Base-by-base conservation (phyloP, 2,329 filamentous ascomycete genomes). In the Fusarium xyrophilum region DNA sequence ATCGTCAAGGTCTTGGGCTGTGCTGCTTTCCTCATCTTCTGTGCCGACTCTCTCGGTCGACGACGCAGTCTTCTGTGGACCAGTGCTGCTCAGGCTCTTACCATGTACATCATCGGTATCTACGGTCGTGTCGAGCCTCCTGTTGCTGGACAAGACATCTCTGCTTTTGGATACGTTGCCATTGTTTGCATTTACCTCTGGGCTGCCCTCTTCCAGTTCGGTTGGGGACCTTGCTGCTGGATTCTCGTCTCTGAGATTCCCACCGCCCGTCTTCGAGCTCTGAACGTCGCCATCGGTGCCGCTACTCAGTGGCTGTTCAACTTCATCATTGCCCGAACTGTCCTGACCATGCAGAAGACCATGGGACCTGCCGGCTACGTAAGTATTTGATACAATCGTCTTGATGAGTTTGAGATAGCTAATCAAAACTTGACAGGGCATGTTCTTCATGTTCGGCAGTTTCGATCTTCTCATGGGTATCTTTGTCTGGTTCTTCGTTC, bases 251-350 rank as follows among this genome's bases (percentile, higher is more conserved):
- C 76, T 28, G 90, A 93, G 77, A 92, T 92, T 60, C 89, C 89
- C 0, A 88, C 88, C 10, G 88, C 88, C 0, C 82, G 90, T 35
- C 81, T 92, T 11, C 82, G 90, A 57, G 87, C 86, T 21, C 79
- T 90, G 68, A 92, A 91, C 72, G 89, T 92, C 10, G 85, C 89
- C 3, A 82, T 92, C 47, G 89, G 85, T 1, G 89, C 90, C 1
- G 88, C 87, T 3, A 91, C 88, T 0, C 89, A 92, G 73, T 91
- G 89, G 89, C 77, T 92, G 7, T 92, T 92, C 77, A 93, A 93
- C 75, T 91, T 92, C 64, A 85, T 91, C 13, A 88, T 92, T 59
- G 89, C 90, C 6, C 52, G 56, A 79, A 77, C 88, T 35, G 88
- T 89, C 6, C 86, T 89, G 4, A 88, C 85, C 47, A 92, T 92